A percentile compares a stretch with the other conserved stretches of the same genome.
Evolutionary conservation across 257 asterid genomes (phyloP).

Genomic region (Solanum megistacrolobum): DNA sequence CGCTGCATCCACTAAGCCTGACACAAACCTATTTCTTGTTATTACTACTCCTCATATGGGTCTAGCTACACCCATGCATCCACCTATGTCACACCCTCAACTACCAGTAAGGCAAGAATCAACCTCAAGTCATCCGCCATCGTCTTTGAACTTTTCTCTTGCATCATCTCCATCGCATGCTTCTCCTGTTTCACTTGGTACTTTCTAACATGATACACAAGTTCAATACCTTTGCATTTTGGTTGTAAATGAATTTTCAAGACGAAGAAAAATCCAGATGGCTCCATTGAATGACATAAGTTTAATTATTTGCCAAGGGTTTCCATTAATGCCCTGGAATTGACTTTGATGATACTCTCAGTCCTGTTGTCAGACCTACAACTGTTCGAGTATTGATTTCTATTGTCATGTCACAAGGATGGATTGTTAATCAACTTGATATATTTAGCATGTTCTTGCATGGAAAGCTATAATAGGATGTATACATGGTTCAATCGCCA

Average conservation of each 20-base stretch:
- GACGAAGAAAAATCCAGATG: neutral
- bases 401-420: no score
- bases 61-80: neutral
- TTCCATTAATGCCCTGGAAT: neutral
- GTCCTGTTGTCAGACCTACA: neutral
- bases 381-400: no score
- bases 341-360: neutral
- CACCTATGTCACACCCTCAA: neutral
- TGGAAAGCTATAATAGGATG: no score
- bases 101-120: neutral
- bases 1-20: no score
- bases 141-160: neutral
- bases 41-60: neutral
- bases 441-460: no score
- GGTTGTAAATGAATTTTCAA: neutral
- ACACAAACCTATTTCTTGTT: no score
- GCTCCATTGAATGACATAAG: neutral
- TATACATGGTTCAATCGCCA: no score
- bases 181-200: neutral
- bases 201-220: neutral
- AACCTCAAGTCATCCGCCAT: neutral
- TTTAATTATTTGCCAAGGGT: neutral
- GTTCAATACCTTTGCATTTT: neutral
- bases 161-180: neutral
- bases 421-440: no score